phyloP scores from a whole-genome alignment of 257 asterid species.

The Solanum pimpinellifolium region DNA sequence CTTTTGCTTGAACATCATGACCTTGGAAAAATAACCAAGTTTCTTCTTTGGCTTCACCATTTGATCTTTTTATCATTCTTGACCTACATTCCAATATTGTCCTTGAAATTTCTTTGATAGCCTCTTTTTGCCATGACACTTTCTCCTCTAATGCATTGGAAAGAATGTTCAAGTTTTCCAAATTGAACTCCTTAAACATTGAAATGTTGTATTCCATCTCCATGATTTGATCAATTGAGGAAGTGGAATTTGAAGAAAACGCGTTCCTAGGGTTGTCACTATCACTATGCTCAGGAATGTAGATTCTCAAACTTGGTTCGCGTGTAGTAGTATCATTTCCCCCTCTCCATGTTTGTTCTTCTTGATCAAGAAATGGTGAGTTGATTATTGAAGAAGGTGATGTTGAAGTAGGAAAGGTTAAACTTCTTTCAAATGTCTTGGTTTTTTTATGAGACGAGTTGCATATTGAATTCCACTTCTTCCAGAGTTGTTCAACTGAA shows the following conservation, averaged over 20 bases:
- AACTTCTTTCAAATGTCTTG: constrained; percentile 20
- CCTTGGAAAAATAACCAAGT: constrained; percentile 77
- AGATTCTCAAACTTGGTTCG: constrained; percentile 9
- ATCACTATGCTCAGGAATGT: not conserved
- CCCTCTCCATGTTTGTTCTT: constrained; percentile 1
- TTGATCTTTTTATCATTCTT: constrained; percentile 37
- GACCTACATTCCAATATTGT: constrained; percentile 70
- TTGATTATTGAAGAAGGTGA: constrained; percentile 29
- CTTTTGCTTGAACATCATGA: constrained; percentile 44
- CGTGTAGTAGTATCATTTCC: not conserved
- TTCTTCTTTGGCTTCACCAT: constrained; percentile 38
- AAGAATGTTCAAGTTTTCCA: constrained; percentile 40
- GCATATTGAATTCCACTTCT: constrained; percentile 57
- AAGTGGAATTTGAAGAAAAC: constrained; percentile 26
- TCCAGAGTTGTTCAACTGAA: constrained; percentile 24
- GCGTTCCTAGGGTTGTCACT: not conserved
- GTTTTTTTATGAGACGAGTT: constrained; percentile 29
- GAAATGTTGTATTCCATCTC: constrained; percentile 29
- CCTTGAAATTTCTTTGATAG: constrained; percentile 44
- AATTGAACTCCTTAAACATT: constrained; percentile 40
- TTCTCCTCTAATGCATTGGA: constrained; percentile 59
- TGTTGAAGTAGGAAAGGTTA: constrained; percentile 31
- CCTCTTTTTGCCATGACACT: constrained; percentile 50
- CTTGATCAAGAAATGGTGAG: not conserved
- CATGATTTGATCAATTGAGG: constrained; percentile 49